Percentiles rank a stretch among this genome's conserved stretches.
phyloP scores from a whole-genome alignment of 495 filamentous ascomycete genomes.

The Penicillium subrubescens region DNA sequence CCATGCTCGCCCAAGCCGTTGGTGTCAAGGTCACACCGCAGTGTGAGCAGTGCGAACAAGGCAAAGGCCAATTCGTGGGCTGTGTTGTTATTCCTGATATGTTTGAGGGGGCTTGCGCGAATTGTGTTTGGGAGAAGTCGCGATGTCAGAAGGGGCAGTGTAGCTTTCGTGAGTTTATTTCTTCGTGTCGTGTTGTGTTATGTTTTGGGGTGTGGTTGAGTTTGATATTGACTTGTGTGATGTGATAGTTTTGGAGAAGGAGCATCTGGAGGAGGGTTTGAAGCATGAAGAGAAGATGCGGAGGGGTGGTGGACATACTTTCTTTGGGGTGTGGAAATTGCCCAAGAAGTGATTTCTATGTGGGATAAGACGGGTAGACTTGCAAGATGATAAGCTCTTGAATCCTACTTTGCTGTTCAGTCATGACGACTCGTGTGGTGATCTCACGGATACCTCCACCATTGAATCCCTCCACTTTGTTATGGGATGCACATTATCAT shows the following conservation, averaged over 20 bases:
- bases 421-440: not conserved
- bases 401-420: not conserved
- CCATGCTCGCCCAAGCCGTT: conserved; percentile 2
- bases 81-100: not conserved
- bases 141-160: not conserved
- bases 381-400: not conserved
- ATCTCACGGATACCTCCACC: not conserved
- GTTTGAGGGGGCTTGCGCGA: not conserved
- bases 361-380: not conserved
- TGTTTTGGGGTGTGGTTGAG: not conserved
- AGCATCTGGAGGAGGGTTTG: not conserved
- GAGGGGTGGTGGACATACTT: not conserved
- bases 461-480: not conserved
- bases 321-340: not conserved
- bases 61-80: conserved; percentile 5
- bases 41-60: not conserved
- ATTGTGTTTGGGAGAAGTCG: conserved; percentile 1
- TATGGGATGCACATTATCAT: not conserved
- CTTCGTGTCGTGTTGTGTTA: not conserved
- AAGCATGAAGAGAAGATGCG: not conserved
- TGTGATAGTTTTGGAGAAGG: not conserved
- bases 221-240: not conserved
- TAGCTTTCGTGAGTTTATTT: not conserved
- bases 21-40: not conserved
- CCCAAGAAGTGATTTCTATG: not conserved